Evolutionary conservation across 306 rosid species (phyloP).

Genomic region (Mucuna pruriens): DNA sequence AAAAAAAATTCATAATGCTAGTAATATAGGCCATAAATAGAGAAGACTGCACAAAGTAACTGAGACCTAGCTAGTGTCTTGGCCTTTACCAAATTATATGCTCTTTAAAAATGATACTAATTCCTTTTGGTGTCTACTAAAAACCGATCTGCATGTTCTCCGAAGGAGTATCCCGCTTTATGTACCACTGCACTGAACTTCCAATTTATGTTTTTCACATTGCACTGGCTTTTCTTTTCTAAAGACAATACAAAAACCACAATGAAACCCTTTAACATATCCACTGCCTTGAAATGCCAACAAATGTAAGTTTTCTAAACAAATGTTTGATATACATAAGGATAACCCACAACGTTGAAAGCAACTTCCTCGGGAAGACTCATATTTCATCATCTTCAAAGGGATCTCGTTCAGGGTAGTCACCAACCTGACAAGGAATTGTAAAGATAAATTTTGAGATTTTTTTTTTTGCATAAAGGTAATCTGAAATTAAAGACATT

Average conservation of each 20-base stretch:
- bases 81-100: background rate
- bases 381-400: conserved; percentile 90
- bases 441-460: background rate
- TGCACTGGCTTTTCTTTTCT: background rate
- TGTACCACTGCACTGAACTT: background rate
- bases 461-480: background rate
- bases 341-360: background rate
- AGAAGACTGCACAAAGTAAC: background rate
- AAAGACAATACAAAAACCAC: background rate
- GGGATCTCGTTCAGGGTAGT: conserved; percentile 90
- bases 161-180: background rate
- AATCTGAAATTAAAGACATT: background rate
- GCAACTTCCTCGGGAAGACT: conserved; percentile 24
- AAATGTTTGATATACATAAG: background rate
- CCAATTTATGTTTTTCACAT: background rate
- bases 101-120: background rate
- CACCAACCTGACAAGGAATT: conserved; percentile 73
- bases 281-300: conserved; percentile 1
- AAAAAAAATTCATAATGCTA: background rate
- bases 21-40: background rate
- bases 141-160: background rate
- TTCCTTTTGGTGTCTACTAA: background rate
- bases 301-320: background rate
- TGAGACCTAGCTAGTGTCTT: background rate
- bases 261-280: background rate